phyloP scores from a whole-genome alignment of 1,284 basidiomycete genomes.

The Ustilago tritici region DNA sequence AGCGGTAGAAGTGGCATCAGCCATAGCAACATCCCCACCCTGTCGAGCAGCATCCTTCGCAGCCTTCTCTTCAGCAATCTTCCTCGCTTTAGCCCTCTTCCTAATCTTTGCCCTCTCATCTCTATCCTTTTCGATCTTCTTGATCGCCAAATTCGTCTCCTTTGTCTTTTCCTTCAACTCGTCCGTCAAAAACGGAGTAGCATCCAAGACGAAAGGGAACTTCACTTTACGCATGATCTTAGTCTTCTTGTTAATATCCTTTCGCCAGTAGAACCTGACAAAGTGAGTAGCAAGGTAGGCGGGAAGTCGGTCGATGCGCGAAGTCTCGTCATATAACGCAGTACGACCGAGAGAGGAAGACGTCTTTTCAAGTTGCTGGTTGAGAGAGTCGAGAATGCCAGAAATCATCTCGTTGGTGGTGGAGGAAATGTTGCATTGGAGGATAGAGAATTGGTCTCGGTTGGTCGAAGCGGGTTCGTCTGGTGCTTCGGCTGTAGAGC shows the following conservation, averaged over 20 bases:
- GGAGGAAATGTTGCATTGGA: conserved; percentile 90
- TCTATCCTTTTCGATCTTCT: conserved; percentile 84
- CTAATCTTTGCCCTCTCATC: conserved; percentile 85
- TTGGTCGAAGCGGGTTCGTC: conserved; percentile 79
- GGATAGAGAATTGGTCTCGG: conserved; percentile 83
- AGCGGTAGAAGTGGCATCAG: conserved; percentile 71
- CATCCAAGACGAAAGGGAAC: conserved; percentile 88
- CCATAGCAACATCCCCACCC: conserved; percentile 73
- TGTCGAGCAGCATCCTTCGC: conserved; percentile 18
- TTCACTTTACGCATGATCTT: conserved; percentile 85
- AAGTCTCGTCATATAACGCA: conserved; percentile 85
- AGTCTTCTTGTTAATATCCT: conserved; percentile 81
- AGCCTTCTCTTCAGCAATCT: conserved; percentile 61
- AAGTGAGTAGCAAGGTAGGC: conserved; percentile 86
- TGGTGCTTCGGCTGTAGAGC: conserved; percentile 75
- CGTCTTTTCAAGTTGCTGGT: conserved; percentile 86
- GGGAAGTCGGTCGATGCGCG: conserved; percentile 86
- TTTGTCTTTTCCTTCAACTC: conserved; percentile 80
- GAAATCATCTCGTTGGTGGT: conserved; percentile 89
- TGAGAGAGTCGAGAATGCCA: conserved; percentile 85
- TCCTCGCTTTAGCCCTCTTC: conserved; percentile 77
- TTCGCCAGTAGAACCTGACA: conserved; percentile 95
- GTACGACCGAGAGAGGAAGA: conserved; percentile 83
- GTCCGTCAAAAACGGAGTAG: conserved; percentile 82
- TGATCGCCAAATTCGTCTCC: conserved; percentile 79